Evolutionary conservation across 139 green algal genomes (phyloP).

Genomic region (Bryopsis sp.): DNA sequence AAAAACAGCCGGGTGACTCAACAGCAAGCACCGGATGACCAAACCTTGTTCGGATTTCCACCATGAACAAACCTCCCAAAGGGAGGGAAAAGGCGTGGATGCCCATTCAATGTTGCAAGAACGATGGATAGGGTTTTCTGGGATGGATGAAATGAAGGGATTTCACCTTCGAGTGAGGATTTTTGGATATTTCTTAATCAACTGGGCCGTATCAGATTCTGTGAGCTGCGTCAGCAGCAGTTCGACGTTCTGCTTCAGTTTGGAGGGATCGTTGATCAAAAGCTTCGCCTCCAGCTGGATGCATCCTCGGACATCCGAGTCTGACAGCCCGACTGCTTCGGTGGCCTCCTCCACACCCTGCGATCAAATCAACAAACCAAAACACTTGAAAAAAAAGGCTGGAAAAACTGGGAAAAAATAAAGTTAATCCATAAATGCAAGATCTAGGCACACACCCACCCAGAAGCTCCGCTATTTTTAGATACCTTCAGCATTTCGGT

Average conservation of each 20-base stretch:
- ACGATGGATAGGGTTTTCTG: slow-evolving; percentile 1
- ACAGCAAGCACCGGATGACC: not conserved
- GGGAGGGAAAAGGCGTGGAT: not conserved
- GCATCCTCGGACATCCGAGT: not conserved
- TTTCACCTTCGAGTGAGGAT: not conserved
- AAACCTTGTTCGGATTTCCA: not conserved
- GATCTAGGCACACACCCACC: not conserved
- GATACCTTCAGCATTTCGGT: not conserved
- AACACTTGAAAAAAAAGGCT: not conserved
- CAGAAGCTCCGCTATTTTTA: too few relatives aligned
- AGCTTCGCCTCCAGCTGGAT: not conserved
- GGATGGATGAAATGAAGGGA: not conserved
- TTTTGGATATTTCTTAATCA: not conserved
- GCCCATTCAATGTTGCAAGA: too few relatives aligned
- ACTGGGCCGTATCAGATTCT: not conserved
- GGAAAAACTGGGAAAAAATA: not conserved
- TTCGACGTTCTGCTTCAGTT: not conserved
- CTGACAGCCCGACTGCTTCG: not conserved
- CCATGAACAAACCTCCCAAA: not conserved
- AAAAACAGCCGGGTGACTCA: not conserved
- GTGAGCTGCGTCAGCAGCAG: not conserved
- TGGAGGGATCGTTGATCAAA: not conserved
- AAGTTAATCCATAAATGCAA: not conserved
- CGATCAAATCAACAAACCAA: not conserved
- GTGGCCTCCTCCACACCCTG: not conserved